Evolutionary conservation across 352 stramenopile genomes (phyloP).

Genomic region (Phytophthora aleatoria): DNA sequence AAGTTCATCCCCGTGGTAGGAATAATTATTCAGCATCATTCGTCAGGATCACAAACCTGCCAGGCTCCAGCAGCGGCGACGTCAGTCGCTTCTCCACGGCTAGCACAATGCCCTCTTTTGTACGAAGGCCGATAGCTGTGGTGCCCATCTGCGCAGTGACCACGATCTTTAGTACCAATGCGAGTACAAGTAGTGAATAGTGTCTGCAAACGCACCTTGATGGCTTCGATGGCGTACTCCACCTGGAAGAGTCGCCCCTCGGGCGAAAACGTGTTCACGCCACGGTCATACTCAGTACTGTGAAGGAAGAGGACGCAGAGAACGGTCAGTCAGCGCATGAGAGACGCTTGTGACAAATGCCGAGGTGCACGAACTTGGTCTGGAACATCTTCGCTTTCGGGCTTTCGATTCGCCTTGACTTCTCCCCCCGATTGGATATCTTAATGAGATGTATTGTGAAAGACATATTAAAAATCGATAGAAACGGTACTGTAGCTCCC

Average conservation of each 20-base stretch:
- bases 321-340: neutral
- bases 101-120: conserved; percentile 97
- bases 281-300: conserved; percentile 99
- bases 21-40: neutral
- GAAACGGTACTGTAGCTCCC: conserved; percentile 1
- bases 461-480: conserved; percentile 20
- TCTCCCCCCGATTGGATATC: conserved; percentile 43
- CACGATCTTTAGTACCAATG: neutral
- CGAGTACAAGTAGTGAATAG: neutral
- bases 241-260: conserved; percentile 99
- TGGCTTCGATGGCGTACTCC: conserved; percentile 98
- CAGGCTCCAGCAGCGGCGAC: conserved; percentile 95
- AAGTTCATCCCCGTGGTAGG: neutral
- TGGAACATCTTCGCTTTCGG: conserved; percentile 55
- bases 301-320: neutral
- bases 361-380: conserved; percentile 49
- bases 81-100: conserved; percentile 99
- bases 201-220: conserved; percentile 78
- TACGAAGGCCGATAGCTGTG: conserved; percentile 98
- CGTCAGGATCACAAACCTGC: conserved; percentile 52
- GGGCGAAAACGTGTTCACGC: conserved; percentile 99
- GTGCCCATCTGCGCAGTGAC: conserved; percentile 90
- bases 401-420: conserved; percentile 23
- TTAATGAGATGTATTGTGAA: conserved; percentile 23
- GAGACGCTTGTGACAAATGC: neutral